Evolutionary conservation across 192 early-diverging fungal genomes (phyloP).

Genomic region (Linnemannia elongata): DNA sequence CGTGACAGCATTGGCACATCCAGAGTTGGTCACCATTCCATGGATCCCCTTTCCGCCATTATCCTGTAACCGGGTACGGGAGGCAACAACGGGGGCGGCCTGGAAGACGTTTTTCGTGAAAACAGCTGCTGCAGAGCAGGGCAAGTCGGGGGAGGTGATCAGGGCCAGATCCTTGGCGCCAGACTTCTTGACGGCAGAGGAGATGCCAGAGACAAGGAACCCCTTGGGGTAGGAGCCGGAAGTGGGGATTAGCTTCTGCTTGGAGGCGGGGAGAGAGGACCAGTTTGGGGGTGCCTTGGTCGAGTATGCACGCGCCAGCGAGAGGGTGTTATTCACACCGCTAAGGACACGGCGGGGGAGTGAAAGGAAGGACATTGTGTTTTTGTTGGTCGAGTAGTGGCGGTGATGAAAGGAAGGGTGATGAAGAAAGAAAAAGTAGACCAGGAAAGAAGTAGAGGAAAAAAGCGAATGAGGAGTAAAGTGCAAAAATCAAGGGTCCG

Average conservation of each 20-base stretch:
- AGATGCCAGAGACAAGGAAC: constrained; percentile 82
- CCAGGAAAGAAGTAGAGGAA: neutral
- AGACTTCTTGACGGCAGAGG: constrained; percentile 88
- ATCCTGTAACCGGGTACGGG: constrained; percentile 69
- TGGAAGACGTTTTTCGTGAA: constrained; percentile 95
- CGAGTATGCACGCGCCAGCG: constrained; percentile 32
- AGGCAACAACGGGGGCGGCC: constrained; percentile 90
- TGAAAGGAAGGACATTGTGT: constrained; percentile 24
- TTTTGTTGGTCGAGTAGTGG: neutral
- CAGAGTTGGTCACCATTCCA: constrained; percentile 86
- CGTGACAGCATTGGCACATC: constrained; percentile 97
- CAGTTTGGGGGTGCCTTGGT: constrained; percentile 44
- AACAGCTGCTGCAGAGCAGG: constrained; percentile 86
- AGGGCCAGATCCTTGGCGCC: constrained; percentile 85
- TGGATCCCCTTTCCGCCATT: constrained; percentile 59
- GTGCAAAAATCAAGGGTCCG: neutral
- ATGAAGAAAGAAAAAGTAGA: neutral
- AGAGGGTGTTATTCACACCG: neutral
- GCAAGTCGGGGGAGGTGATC: constrained; percentile 73
- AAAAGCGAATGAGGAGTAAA: neutral
- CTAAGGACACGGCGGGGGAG: constrained; percentile 22
- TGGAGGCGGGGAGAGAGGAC: constrained; percentile 56
- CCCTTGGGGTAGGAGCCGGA: constrained; percentile 88
- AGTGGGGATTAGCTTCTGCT: constrained; percentile 76
- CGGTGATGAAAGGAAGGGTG: neutral